Conservation (phyloP, 352 stramenopile genomes). For the Globisporangium viniferum region DNA sequence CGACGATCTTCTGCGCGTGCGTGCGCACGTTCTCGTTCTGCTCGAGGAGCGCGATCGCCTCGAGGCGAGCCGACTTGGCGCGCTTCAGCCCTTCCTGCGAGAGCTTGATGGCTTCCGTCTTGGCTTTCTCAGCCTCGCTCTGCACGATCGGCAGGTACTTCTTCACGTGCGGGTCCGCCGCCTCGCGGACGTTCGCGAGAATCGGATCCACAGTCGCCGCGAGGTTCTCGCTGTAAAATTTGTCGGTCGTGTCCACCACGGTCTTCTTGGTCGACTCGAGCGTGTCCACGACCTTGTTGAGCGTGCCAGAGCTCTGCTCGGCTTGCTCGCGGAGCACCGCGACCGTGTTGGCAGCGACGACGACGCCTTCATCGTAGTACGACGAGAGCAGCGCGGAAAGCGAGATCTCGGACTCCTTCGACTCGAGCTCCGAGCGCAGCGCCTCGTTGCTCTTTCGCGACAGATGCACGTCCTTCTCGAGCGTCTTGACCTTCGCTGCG, state of each 20-base stretch:
- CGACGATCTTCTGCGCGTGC: conserved; percentile 68
- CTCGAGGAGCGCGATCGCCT: conserved; percentile 54
- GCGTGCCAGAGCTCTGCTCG: conserved; percentile 34
- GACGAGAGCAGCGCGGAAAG: conserved; percentile 65
- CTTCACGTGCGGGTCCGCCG: conserved; percentile 52
- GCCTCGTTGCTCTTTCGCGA: conserved; percentile 64
- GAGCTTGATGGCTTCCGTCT: conserved; percentile 31
- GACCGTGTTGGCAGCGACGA: conserved; percentile 39
- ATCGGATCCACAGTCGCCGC: conserved; percentile 62
- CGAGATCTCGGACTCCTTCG: conserved; percentile 56
- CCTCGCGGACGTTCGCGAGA: conserved; percentile 42
- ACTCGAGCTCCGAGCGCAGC: conserved; percentile 48
- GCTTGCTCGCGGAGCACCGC: conserved; percentile 41
- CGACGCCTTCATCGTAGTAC: conserved; percentile 79
- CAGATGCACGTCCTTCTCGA: conserved; percentile 44
- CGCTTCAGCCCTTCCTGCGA: conserved; percentile 46
- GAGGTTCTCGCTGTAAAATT: conserved; percentile 71
- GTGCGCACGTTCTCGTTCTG: conserved; percentile 55
- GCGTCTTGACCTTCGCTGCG: conserved; percentile 31
- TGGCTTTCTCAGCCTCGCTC: conserved; percentile 33
- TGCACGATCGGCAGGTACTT: conserved; percentile 56
- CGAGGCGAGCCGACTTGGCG: conserved; percentile 38
- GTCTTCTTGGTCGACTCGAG: conserved; percentile 48
- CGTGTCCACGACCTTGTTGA: conserved; percentile 51
- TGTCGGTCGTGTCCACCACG: conserved; percentile 36